Percentiles rank a stretch among this genome's conserved stretches.
Conservation (phyloP, 164 flowering plant genomes). For the Berberis thunbergii region DNA sequence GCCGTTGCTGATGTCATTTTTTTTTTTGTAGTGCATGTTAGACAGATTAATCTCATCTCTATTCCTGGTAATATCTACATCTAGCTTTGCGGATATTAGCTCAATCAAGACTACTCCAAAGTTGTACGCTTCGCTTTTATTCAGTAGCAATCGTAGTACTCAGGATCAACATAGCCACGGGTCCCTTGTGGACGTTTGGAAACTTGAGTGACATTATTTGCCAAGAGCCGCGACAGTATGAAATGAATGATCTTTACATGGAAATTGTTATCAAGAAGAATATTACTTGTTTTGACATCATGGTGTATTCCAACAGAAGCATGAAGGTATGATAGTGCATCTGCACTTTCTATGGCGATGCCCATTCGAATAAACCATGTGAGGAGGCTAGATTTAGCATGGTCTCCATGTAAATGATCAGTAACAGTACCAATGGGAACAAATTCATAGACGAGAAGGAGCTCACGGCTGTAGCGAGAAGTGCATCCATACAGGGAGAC, state of each 20-base stretch:
- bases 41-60: slow-evolving; percentile 62
- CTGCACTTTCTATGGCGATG: slow-evolving; percentile 70
- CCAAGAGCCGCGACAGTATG: slow-evolving; percentile 67
- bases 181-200: slow-evolving; percentile 82
- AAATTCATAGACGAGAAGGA: slow-evolving; percentile 68
- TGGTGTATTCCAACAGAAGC: slow-evolving; percentile 61
- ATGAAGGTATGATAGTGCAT: slow-evolving; percentile 61
- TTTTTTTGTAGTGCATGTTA: no score
- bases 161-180: slow-evolving; percentile 78
- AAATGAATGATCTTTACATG: slow-evolving; percentile 74
- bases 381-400: slow-evolving; percentile 27
- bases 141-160: slow-evolving; percentile 61
- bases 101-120: slow-evolving; percentile 66
- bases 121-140: slow-evolving; percentile 68
- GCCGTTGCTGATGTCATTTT: no score
- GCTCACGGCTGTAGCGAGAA: slow-evolving; percentile 57
- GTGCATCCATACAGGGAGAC: slow-evolving; percentile 77
- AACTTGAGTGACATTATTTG: slow-evolving; percentile 48
- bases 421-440: slow-evolving; percentile 63
- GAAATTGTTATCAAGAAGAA: slow-evolving; percentile 53
- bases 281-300: slow-evolving; percentile 70
- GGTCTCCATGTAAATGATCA: slow-evolving; percentile 58
- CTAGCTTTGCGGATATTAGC: slow-evolving; percentile 63
- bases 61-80: slow-evolving; percentile 59
- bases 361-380: slow-evolving; percentile 47